Evolutionary conservation across 805 yeast genomes (phyloP), one percentile per base, ranked within the genome.

Genomic region (Kluyveromyces aestuarii): DNA sequence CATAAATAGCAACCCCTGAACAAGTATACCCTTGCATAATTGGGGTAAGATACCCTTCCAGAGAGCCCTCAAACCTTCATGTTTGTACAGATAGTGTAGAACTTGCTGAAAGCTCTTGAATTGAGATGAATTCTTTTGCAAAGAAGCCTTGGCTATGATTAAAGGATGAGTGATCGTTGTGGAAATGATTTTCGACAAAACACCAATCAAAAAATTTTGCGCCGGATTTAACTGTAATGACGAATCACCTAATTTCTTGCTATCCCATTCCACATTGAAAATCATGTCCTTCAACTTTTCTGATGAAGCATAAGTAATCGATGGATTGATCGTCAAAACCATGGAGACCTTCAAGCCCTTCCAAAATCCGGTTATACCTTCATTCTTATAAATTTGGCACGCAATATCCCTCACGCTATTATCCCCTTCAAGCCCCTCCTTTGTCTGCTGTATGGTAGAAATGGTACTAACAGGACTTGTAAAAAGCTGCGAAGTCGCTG

Each of bases 31-130:
- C 71, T 87, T 87, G 38, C 81, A 63, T 50, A 87, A 72, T 63
- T 87, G 96, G 6, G 95, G 95, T 2, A 80, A 76, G 30, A 87
- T 58, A 2, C 96, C 96, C 69, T 82, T 86, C 79, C 87, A 87
- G 52, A 87, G 69, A 0, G 90, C 82, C 11, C 56, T 53, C 37
- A 79, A 38, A 27, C 86, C 88, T 58, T 86, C 93, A n/a, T 74
- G 70, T 52, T 72, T 67, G 71, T 79, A 76, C 54, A 87, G 71
- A 60, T 80, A 77, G 25, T 59, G 63, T 57, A 87, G 68, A 5
- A 86, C 88, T 36, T 80, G 76, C 43, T 81, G 81, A 66, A 85
- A 84, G 45, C 74, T 70, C 44, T 73, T 71, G 60, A 81, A 79
- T 45, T 70, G 64, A 43, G 74, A 61, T 18, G 74, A 74, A 2